Conservation (phyloP, 306 rosid species). For the Herpetospermum pedunculosum region DNA sequence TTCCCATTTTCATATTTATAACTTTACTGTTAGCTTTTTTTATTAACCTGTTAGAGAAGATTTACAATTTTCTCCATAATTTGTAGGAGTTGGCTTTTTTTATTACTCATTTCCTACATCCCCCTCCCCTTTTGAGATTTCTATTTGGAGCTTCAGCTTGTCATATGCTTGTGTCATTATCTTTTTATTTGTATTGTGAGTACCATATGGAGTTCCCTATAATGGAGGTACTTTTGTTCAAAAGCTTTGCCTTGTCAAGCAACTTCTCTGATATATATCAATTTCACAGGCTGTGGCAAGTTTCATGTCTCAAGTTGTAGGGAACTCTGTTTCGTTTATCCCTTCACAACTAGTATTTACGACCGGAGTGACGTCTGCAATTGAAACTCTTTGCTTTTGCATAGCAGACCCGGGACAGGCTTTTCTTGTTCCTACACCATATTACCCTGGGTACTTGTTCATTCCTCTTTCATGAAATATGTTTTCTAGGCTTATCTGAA, state of each 20-base stretch:
- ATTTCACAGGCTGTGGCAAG: slow-evolving; percentile 66
- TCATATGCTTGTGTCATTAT: not conserved
- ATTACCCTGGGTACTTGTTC: slow-evolving; percentile 56
- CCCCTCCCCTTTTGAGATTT: not conserved
- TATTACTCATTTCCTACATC: not conserved
- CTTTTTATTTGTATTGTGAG: not conserved
- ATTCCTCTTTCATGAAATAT: not conserved
- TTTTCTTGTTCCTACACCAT: slow-evolving; percentile 91
- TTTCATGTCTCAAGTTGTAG: slow-evolving; percentile 69
- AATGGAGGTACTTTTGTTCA: not conserved
- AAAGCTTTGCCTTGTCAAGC: not conserved
- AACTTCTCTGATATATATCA: slow-evolving; percentile 12
- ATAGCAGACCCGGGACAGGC: slow-evolving; percentile 79
- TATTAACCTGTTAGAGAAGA: not conserved
- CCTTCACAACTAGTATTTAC: slow-evolving; percentile 62
- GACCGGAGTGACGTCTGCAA: slow-evolving; percentile 63
- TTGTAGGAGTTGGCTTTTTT: not conserved
- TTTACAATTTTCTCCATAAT: not conserved
- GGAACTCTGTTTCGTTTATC: slow-evolving; percentile 49
- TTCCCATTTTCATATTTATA: not conserved
- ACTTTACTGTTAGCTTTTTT: not conserved
- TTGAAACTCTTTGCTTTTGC: slow-evolving; percentile 86
- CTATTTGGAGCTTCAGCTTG: not conserved
- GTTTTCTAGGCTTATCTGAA: not conserved
- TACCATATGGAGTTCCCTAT: not conserved